Base-by-base conservation (phyloP, 306 rosid species). In the Astragalus membranaceus region DNA sequence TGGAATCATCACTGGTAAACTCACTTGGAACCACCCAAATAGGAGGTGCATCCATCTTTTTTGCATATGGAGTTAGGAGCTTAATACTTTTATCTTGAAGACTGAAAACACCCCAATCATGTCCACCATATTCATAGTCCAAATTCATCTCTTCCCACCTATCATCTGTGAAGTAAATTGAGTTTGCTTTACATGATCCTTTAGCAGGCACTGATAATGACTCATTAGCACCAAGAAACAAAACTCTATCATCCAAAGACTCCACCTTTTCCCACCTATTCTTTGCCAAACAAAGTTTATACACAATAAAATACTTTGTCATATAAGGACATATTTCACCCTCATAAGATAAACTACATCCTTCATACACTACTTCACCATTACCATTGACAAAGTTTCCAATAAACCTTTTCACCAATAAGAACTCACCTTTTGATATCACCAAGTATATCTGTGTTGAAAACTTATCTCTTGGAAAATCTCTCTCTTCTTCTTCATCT, bases 211-310 rank as follows among this genome's bases (percentile, higher is more conserved):
- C 5, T 14, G 41, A 30, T 2, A 2, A 20, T 6, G 75, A 70
- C 29, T 70, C 75, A 30, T 70, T 75, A 7, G 33, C 69, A 37
- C 75, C 80, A 0, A 75, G 26, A 68, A 67, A 67, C 12, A 67
- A 1, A 59, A 39, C 37, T 67, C n/a, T 11, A 15, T n/a, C 67
- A 3, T n/a, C 3, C 11, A 75, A 30, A 68, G 39, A 58, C 6
- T 12, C 48, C 8, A 17, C 5, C 62, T 67, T 67, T 36, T 35
- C 35, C 73, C 73, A 64, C 12, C 1, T 35, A 15, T 10, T 23
- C 16, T 14, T 13, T 9, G 0, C 0, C 5, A 7, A 1, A 15
- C 63, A 43, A 54, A 74, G 73, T 7, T 55, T 64, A 42, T 52
- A 74, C 13, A 74, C 51, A 55, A 4, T 5, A 54, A 74, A 64